Evolutionary conservation across 129 eudicot genomes (phyloP), one percentile per base, ranked within the genome.

Genomic region (Flaveria trinervia): DNA sequence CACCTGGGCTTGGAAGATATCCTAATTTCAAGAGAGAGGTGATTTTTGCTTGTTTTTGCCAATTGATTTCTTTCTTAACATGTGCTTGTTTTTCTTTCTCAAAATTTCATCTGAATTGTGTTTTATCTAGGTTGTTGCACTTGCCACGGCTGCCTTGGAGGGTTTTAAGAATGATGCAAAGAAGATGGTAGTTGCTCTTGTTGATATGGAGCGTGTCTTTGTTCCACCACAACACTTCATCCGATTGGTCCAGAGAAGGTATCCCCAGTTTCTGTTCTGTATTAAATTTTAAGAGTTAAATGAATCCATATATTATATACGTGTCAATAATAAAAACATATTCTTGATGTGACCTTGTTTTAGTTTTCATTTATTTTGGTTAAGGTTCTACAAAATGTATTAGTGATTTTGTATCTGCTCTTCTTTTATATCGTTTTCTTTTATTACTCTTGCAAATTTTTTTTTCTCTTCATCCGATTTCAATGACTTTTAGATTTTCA

Each of bases 1-100:
- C 99, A 68, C 94, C 99, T 25, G 99, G 99, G 52, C 99, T 95
- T n/a, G 97, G 99, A 80, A 89, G 96, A 86, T 95, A 95, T 81
- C 99, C 96, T 48, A 87, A 94, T 49, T 95, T 95, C 61, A 95
- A 95, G 88, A 80, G 99, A 89, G 99, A 95, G 96, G 99, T 92
- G 61, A 48, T 68, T 46, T 4, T 20, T 30, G 20, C 15, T 70
- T 17, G 72, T 48, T 71, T 69, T 68, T 76, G 49, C 41, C 46
- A 36, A 56, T 26, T 12, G 15, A 57, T 15, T 70, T 64, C n/a
- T 57, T 70, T 10, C 7, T 65, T 28, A 33, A n/a, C 72, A 54
- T 43, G 25, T 78, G 13, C 49, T 44, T 78, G 76, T 36, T 69
- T 80, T 65, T 72, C 68, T 51, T 60, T 61, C 54, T 36, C 52